Evolutionary conservation across 345 rosid species (phyloP).

Genomic region (Eucalyptus pauciflora): DNA sequence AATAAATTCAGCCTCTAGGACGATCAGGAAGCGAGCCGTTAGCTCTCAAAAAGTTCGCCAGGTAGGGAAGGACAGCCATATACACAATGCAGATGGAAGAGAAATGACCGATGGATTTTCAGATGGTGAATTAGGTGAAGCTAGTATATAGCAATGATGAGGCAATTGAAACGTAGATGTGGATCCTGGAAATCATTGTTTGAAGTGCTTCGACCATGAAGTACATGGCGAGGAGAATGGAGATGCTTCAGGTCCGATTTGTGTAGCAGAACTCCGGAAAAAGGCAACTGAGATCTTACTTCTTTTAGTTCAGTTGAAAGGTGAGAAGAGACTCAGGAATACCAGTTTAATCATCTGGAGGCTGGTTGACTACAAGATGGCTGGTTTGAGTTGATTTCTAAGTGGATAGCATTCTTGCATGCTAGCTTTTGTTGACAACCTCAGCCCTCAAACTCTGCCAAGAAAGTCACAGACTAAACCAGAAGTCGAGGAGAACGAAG

Average conservation of each 20-base stretch:
- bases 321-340: neutral
- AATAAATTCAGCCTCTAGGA: neutral
- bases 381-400: neutral
- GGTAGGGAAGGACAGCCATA: neutral
- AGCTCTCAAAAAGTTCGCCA: neutral
- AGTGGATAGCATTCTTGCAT: neutral
- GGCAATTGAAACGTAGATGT: neutral
- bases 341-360: neutral
- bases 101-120: neutral
- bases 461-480: neutral
- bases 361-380: neutral
- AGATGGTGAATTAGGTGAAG: neutral
- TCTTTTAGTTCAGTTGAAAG: neutral
- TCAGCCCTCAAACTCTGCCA: neutral
- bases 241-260: neutral
- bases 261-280: neutral
- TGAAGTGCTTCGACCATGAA: neutral
- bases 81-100: neutral
- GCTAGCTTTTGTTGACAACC: neutral
- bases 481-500: neutral
- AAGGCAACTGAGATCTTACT: neutral
- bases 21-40: neutral
- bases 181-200: neutral
- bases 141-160: neutral
- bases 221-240: neutral